Evolutionary conservation across 352 stramenopile genomes (phyloP).

Genomic region (Phytophthora capsici): DNA sequence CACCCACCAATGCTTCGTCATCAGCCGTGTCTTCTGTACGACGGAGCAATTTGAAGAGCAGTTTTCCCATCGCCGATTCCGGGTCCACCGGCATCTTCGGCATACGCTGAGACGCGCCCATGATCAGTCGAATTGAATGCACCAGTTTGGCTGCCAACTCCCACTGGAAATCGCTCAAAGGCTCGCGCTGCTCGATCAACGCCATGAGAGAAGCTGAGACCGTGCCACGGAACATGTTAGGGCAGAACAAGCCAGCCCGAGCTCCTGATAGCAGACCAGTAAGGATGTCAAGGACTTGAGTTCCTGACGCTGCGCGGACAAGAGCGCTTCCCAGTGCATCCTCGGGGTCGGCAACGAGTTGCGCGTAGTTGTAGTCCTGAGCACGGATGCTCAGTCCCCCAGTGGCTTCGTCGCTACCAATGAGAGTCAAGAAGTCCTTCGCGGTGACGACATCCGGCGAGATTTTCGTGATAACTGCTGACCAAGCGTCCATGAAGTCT

Average conservation of each 20-base stretch:
- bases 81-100: conserved; percentile 38
- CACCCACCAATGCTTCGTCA: conserved; percentile 18
- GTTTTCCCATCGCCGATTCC: conserved; percentile 57
- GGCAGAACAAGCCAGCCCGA: conserved; percentile 59
- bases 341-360: conserved; percentile 57
- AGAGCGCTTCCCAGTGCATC: conserved; percentile 55
- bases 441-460: conserved; percentile 68
- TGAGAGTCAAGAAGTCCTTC: conserved; percentile 63
- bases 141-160: conserved; percentile 54
- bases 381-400: conserved; percentile 50
- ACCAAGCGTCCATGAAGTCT: conserved; percentile 80
- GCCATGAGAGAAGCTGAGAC: conserved; percentile 55
- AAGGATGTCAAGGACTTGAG: conserved; percentile 71
- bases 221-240: conserved; percentile 78
- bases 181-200: conserved; percentile 39
- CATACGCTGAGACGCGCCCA: conserved; percentile 25
- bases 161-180: conserved; percentile 59
- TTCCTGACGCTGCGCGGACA: conserved; percentile 56
- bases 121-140: conserved; percentile 59
- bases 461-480: conserved; percentile 67
- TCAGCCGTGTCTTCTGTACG: conserved; percentile 21
- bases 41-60: conserved; percentile 65
- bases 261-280: conserved; percentile 64
- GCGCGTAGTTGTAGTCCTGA: conserved; percentile 69
- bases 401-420: conserved; percentile 47